Conservation (phyloP, 257 asterid genomes). For the Petunia secreta region DNA sequence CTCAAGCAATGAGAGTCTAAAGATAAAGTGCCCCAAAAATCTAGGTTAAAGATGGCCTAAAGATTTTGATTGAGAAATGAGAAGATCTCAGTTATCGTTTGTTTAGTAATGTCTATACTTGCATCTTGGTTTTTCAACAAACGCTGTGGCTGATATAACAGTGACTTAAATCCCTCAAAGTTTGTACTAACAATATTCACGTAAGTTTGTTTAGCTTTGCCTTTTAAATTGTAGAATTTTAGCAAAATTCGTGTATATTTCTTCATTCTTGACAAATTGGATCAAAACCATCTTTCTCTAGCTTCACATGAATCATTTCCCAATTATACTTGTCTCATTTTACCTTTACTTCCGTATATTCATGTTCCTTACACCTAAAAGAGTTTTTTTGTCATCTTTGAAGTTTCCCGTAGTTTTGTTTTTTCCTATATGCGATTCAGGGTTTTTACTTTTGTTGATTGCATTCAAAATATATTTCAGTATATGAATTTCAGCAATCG, state of each 20-base stretch:
- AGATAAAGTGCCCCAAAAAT: neutral
- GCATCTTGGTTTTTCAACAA: constrained; percentile 5
- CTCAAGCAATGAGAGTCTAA: neutral
- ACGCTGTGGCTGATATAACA: neutral
- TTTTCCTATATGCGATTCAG: neutral
- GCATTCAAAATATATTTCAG: neutral
- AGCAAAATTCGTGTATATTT: neutral
- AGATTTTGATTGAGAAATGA: neutral
- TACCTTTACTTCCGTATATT: neutral
- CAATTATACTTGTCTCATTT: neutral
- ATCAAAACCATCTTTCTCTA: constrained; percentile 5
- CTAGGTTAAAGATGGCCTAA: too few species aligned
- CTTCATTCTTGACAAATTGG: neutral
- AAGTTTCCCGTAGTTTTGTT: constrained; percentile 9
- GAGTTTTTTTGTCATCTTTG: neutral
- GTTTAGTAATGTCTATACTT: neutral
- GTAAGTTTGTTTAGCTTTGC: neutral
- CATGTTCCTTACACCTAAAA: constrained; percentile 3
- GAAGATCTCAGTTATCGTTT: neutral
- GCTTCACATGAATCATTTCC: constrained; percentile 11
- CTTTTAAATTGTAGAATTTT: neutral
- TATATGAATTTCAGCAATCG: neutral
- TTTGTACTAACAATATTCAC: neutral
- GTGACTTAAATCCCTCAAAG: neutral
- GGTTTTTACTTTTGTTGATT: neutral